Evolutionary conservation across 2,329 filamentous ascomycete species (phyloP).

Genomic region (Ciborinia camelliae): DNA sequence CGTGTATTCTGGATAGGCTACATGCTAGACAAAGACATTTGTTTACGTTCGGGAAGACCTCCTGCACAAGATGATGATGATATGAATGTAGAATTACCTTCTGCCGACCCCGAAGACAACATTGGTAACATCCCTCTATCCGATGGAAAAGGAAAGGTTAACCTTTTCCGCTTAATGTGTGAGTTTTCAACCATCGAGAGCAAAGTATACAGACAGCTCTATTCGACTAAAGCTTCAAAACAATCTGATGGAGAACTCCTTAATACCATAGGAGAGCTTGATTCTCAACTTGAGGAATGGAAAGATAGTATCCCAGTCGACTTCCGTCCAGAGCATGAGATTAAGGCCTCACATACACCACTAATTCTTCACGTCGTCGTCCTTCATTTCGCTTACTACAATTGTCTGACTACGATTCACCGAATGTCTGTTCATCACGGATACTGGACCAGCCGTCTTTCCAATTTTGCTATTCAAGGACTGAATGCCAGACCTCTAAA

Average conservation of each 20-base stretch:
- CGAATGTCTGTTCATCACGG: conserved; percentile 98
- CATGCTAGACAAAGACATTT: conserved; percentile 70
- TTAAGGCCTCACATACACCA: conserved; percentile 86
- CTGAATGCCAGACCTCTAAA: conserved; percentile 88
- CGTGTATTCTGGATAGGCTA: conserved; percentile 77
- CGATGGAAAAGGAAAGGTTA: conserved; percentile 88
- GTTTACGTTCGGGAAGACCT: conserved; percentile 67
- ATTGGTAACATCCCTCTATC: conserved; percentile 90
- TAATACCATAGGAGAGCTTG: conserved; percentile 92
- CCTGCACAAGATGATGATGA: conserved; percentile 73
- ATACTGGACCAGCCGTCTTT: conserved; percentile 94
- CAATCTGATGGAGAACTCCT: conserved; percentile 90
- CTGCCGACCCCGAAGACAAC: conserved; percentile 84
- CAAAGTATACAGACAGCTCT: conserved; percentile 88
- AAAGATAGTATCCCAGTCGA: conserved; percentile 94
- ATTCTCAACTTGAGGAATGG: conserved; percentile 88
- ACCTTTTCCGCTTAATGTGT: conserved; percentile 90
- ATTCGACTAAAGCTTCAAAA: conserved; percentile 87
- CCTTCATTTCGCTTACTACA: conserved; percentile 96
- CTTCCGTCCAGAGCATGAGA: conserved; percentile 95
- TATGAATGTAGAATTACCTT: conserved; percentile 95
- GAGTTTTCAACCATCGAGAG: conserved; percentile 89
- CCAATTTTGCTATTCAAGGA: conserved; percentile 92
- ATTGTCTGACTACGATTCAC: conserved; percentile 95
- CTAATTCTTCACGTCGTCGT: conserved; percentile 93